A percentile compares a stretch with the other conserved stretches of the same genome.
These are phyloP conservation scores for Decorospora gaudefroyi DNA, from an alignment of 2,329 filamentous ascomycete genomes.

Conservation along the genomic window DNA sequence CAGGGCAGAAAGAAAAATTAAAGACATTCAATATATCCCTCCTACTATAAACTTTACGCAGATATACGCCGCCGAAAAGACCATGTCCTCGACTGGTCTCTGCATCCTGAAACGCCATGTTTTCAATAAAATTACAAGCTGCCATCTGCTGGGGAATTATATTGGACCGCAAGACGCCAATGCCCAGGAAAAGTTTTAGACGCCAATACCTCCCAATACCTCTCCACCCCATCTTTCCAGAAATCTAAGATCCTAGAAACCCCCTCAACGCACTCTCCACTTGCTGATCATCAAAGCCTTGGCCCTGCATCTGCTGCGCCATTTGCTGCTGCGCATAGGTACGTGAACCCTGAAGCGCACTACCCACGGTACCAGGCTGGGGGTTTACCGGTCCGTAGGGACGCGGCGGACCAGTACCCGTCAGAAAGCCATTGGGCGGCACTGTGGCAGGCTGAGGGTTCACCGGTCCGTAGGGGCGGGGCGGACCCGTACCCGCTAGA, in stretches of 20 bases:
- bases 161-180: background rate
- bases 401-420: background rate
- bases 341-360: slow-evolving; percentile 1
- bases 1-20: too few species aligned
- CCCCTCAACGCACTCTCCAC: slow-evolving; percentile 36
- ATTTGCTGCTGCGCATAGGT: slow-evolving; percentile 14
- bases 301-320: slow-evolving; percentile 14
- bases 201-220: too few species aligned
- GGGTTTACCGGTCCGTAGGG: background rate
- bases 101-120: too few species aligned
- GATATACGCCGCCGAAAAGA: too few species aligned
- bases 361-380: slow-evolving; percentile 12
- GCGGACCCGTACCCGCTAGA: background rate
- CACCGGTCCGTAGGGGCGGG: background rate
- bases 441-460: slow-evolving; percentile 8
- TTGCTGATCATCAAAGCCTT: slow-evolving; percentile 27
- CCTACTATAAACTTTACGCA: too few species aligned
- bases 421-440: too few species aligned
- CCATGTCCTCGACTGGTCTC: too few species aligned
- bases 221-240: background rate
- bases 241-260: slow-evolving; percentile 24
- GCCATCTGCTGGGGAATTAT: too few species aligned
- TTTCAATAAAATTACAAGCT: too few species aligned
- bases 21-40: too few species aligned
- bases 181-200: background rate